Evolutionary conservation across 2,329 filamentous ascomycete species (phyloP).

Genomic region (Claviceps capensis): DNA sequence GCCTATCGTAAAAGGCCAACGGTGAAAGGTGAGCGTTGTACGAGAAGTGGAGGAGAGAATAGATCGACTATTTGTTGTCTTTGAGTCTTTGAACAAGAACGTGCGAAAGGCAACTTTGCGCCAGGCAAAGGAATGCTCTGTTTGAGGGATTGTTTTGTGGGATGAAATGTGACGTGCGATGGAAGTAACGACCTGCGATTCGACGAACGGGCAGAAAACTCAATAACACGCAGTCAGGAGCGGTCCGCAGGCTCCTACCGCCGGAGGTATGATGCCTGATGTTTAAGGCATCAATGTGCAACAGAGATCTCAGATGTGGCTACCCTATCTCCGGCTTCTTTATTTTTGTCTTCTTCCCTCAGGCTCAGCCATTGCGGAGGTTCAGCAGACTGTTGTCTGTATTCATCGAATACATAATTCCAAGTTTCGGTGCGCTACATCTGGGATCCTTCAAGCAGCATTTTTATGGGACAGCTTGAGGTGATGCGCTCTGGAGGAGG

Average conservation of each 20-base stretch:
- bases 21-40: slow-evolving; percentile 7
- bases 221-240: slow-evolving; percentile 1
- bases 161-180: slow-evolving; percentile 6
- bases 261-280: neutral
- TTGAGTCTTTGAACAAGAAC: slow-evolving; percentile 9
- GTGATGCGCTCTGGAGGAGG: too few species aligned
- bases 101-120: slow-evolving; percentile 19
- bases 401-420: neutral
- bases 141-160: slow-evolving; percentile 6
- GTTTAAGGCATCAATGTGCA: neutral
- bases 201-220: neutral
- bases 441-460: neutral
- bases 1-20: neutral
- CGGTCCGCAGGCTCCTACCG: neutral
- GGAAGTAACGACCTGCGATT: slow-evolving; percentile 10
- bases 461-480: too few species aligned
- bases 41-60: slow-evolving; percentile 9
- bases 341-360: neutral
- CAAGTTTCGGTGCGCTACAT: neutral
- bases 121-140: slow-evolving; percentile 23
- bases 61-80: slow-evolving; percentile 15
- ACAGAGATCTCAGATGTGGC: neutral
- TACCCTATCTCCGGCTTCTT: neutral
- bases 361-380: neutral
- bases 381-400: neutral